These are phyloP conservation scores for Plenodomus tracheiphilus DNA, from an alignment of 2,329 filamentous ascomycete species.

Conservation along the genomic window DNA sequence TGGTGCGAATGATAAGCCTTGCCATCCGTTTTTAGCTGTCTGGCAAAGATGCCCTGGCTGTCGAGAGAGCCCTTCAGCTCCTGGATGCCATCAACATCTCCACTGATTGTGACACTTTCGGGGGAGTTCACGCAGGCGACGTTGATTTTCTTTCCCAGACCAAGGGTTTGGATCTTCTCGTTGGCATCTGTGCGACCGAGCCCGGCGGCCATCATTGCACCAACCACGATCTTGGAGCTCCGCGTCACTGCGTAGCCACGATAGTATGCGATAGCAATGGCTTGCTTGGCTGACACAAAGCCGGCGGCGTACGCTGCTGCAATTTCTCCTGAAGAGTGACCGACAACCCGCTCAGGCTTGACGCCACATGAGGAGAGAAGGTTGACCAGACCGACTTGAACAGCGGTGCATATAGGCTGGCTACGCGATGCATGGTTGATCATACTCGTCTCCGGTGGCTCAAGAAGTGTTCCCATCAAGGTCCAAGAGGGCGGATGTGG, in stretches of 20 bases:
- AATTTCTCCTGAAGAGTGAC: constrained; percentile 49
- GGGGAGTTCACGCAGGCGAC: neutral
- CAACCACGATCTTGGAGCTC: neutral
- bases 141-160: too few species aligned
- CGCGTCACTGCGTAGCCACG: neutral
- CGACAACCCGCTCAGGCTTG: constrained; percentile 19
- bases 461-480: neutral
- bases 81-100: neutral
- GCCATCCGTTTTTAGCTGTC: too few species aligned
- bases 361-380: constrained; percentile 5
- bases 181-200: too few species aligned
- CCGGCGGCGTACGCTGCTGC: constrained; percentile 45
- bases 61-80: too few species aligned
- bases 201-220: neutral
- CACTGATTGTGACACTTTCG: neutral
- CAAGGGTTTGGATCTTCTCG: too few species aligned
- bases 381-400: constrained; percentile 24
- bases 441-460: neutral
- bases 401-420: constrained; percentile 25
- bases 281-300: neutral
- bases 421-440: constrained; percentile 12
- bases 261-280: constrained; percentile 2
- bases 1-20: constrained; percentile 38
- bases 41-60: too few species aligned
- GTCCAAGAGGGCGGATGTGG: neutral